Base-by-base conservation (phyloP, 352 stramenopile genomes). In the Saprolegnia diclina region DNA sequence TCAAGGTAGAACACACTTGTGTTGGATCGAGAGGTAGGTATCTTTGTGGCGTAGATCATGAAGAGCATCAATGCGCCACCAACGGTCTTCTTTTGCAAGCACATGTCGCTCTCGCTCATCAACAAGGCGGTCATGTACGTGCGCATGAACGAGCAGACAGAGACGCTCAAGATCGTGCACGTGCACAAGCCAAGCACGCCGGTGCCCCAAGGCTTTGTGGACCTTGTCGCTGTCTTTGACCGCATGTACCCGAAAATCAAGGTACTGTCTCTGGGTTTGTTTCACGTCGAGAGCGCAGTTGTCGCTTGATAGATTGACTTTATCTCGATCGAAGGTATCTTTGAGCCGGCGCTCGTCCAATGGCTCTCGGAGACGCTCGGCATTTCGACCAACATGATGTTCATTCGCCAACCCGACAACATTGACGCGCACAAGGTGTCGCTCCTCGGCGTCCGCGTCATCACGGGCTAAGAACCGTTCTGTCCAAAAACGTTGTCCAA, bases 61-160 rank as follows among this genome's bases (percentile, higher is more conserved):
- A 32, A 85, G 69, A 74, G 73, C 54, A 89, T 92, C 74, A 80
- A 95, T 69, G 65, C 89, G 14, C 79, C 86, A 26, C 89, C 90
- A 0, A 95, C 97, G 59, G 75, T 98, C 0, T 98, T 97, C 74
- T 97, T 97, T 71, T 79, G 82, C 75, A 98, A 98, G 77, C 68
- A 77, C 4, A 82, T 89, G 3, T 79, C 97, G 69, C 72, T 97
- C 5, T 79, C 90, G 40, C 66, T 97, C 42, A 74, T 97, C 42
- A 98, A 98, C 77, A 98, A 98, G 72, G 91, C 91, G 1, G 91
- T 98, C 61, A 74, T 97, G 4, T 98, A 98, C 71, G 91, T 98
- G 48, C 85, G 85, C 26, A 81, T 89, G 56, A 98, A 98, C 74
- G 86, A 94, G 52, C 88, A 97, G 69, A 97, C 91, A 35, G 86